phyloP scores from a whole-genome alignment of 352 stramenopile species.

The Pythium phragmiticola region DNA sequence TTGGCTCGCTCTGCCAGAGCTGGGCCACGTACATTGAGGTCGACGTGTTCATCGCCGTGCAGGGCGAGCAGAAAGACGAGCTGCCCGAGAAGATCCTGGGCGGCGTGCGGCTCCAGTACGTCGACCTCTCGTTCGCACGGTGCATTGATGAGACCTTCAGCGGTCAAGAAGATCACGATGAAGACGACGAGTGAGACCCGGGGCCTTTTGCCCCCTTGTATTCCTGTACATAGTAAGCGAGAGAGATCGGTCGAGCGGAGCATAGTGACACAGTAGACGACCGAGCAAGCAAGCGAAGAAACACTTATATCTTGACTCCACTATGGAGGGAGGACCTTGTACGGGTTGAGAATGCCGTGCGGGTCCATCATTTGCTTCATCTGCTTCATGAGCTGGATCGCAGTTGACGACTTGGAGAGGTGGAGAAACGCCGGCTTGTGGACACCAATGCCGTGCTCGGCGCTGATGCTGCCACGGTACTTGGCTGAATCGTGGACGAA shows the following conservation, averaged over 20 bases:
- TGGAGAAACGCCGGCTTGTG: constrained; percentile 91
- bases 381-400: constrained; percentile 89
- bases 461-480: constrained; percentile 93
- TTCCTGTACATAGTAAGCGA: neutral
- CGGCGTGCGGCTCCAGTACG: constrained; percentile 52
- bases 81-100: constrained; percentile 74
- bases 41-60: constrained; percentile 78
- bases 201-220: too few relatives aligned
- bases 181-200: constrained; percentile 3
- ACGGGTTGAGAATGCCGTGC: constrained; percentile 95
- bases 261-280: too few relatives aligned
- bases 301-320: neutral
- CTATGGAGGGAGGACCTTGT: constrained; percentile 84
- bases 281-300: neutral
- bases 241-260: too few relatives aligned
- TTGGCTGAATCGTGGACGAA: constrained; percentile 33
- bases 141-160: constrained; percentile 25
- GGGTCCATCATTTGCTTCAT: constrained; percentile 96
- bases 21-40: constrained; percentile 72
- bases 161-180: constrained; percentile 4
- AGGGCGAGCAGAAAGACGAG: constrained; percentile 67
- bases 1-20: constrained; percentile 80
- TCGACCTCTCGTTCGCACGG: constrained; percentile 55
- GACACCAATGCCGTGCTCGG: constrained; percentile 96
- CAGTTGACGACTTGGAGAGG: constrained; percentile 77